A percentile compares a stretch with the other conserved stretches of the same genome.
phyloP scores from a whole-genome alignment of 2,329 filamentous ascomycete genomes.

The Trichoderma simmonsii region DNA sequence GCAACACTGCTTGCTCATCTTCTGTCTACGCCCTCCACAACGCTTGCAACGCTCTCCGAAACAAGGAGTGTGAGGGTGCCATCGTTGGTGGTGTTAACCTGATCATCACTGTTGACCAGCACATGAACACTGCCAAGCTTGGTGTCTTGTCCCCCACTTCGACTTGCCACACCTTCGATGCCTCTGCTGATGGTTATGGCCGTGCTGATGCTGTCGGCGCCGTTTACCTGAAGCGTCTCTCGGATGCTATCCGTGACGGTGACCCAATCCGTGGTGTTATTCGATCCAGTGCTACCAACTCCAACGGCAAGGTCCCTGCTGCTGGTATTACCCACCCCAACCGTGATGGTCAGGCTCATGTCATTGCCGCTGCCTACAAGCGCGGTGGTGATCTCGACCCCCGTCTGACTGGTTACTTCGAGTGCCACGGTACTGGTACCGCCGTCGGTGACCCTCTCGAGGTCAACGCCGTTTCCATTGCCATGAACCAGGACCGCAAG shows the following conservation, averaged over 20 bases:
- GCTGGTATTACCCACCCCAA: conserved; percentile 27
- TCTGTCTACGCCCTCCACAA: conserved; percentile 29
- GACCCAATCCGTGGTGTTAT: conserved; percentile 24
- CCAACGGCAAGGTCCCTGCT: conserved; percentile 24
- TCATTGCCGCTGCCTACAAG: conserved; percentile 32
- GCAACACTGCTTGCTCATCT: conserved; percentile 38
- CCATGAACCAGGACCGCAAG: conserved; percentile 39
- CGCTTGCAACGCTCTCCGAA: conserved; percentile 29
- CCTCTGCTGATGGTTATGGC: conserved; percentile 34
- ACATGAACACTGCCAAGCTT: conserved; percentile 22
- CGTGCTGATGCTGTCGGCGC: conserved; percentile 32
- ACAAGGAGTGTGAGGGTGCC: conserved; percentile 32
- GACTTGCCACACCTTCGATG: conserved; percentile 35
- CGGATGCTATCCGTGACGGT: not conserved
- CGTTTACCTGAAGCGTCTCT: conserved; percentile 33
- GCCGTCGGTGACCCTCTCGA: conserved; percentile 52
- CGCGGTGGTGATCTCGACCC: conserved; percentile 21
- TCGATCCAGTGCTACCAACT: conserved; percentile 22
- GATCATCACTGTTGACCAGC: conserved; percentile 28
- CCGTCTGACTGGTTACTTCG: conserved; percentile 28
- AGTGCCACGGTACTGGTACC: conserved; percentile 54
- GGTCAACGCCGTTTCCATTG: conserved; percentile 36
- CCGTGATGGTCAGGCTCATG: conserved; percentile 27
- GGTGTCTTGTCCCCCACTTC: conserved; percentile 23
- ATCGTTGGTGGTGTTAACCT: conserved; percentile 38